Conservation (phyloP, 768 basidiomycete species). For the Mycena rosella region DNA sequence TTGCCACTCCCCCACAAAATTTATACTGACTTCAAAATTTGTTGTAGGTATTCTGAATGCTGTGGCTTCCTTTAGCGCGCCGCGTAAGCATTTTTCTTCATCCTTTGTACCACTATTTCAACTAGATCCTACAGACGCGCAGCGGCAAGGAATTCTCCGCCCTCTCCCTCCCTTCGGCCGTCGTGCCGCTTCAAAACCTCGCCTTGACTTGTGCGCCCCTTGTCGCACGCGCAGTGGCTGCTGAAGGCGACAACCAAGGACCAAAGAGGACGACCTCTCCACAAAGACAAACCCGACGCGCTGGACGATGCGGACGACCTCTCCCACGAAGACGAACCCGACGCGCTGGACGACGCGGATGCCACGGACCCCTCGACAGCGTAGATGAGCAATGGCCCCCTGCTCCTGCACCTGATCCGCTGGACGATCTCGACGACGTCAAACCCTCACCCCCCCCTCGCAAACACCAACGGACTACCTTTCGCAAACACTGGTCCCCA, state of each 20-base stretch:
- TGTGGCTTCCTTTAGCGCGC: not conserved
- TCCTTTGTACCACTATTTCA: not conserved
- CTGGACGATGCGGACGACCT: too few species aligned
- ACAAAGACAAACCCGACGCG: not conserved
- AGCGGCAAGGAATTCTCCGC: constrained; percentile 6
- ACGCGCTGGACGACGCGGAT: not conserved
- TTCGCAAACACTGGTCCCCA: not conserved
- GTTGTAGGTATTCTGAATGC: too few species aligned
- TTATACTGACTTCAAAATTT: too few species aligned
- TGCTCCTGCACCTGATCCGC: not conserved
- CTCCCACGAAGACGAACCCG: too few species aligned
- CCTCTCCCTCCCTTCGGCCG: not conserved
- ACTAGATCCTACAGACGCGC: constrained; percentile 6
- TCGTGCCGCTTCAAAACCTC: not conserved
- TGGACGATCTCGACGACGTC: not conserved
- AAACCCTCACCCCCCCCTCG: not conserved
- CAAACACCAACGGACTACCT: not conserved
- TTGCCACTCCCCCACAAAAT: too few species aligned
- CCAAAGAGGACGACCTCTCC: not conserved
- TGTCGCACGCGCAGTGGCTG: not conserved
- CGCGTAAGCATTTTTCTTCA: not conserved
- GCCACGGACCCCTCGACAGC: not conserved
- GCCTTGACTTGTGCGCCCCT: not conserved
- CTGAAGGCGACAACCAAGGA: not conserved
- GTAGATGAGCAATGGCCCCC: not conserved